Conservation (phyloP, 805 yeast genomes). For the Ogataea pilisensis region DNA sequence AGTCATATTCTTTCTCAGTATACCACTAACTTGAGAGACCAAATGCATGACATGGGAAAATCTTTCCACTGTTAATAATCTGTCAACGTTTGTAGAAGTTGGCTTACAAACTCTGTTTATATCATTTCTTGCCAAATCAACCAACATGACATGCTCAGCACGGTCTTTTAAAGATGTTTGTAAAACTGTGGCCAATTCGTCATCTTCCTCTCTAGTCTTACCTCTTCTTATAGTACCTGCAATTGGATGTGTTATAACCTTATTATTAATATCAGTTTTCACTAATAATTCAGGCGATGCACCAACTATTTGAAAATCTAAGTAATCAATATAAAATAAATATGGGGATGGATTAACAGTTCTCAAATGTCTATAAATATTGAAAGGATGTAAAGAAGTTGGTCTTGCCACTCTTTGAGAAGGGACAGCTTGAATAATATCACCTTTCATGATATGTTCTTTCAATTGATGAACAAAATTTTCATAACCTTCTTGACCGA, state of each 20-base stretch:
- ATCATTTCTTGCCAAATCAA: conserved; percentile 95
- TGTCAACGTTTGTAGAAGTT: conserved; percentile 75
- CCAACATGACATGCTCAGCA: conserved; percentile 98
- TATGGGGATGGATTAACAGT: conserved; percentile 98
- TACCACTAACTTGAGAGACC: conserved; percentile 93
- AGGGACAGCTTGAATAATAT: conserved; percentile 96
- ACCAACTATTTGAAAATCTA: conserved; percentile 92
- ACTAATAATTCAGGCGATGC: conserved; percentile 96
- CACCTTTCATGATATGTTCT: conserved; percentile 82
- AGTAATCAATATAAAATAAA: conserved; percentile 85
- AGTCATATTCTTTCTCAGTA: conserved; percentile 73
- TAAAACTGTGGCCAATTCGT: conserved; percentile 68
- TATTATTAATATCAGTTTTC: conserved; percentile 65
- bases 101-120: conserved; percentile 95
- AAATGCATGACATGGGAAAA: conserved; percentile 97
- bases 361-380: conserved; percentile 88
- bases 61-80: conserved; percentile 83
- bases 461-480: conserved; percentile 70
- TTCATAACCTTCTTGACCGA: conserved; percentile 94
- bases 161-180: conserved; percentile 82
- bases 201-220: conserved; percentile 87
- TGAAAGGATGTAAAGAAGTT: conserved; percentile 93
- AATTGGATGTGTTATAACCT: conserved; percentile 91
- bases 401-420: conserved; percentile 96
- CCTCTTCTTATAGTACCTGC: conserved; percentile 97